phyloP scores from a whole-genome alignment of 2,329 filamentous ascomycete species.

The Fonsecaea monophora region DNA sequence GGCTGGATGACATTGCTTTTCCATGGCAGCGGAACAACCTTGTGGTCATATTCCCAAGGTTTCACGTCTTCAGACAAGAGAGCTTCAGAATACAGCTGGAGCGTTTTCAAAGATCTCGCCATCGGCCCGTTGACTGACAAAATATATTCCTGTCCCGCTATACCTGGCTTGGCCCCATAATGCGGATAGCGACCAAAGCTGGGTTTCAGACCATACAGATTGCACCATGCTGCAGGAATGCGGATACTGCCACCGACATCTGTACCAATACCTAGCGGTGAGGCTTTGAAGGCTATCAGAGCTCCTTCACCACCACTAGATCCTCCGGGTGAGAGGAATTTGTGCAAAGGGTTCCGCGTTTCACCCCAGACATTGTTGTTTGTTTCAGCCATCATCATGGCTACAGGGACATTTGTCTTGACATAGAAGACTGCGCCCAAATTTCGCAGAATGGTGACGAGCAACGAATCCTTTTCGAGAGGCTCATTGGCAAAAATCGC shows the following conservation, averaged over 20 bases:
- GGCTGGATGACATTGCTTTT: slow-evolving; percentile 45
- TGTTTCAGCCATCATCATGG: slow-evolving; percentile 55
- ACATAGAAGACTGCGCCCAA: slow-evolving; percentile 59
- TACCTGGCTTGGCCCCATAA: slow-evolving; percentile 47
- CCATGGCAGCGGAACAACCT: slow-evolving; percentile 50
- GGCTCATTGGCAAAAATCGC: slow-evolving; percentile 47
- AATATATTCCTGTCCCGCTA: slow-evolving; percentile 50
- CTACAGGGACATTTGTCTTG: slow-evolving; percentile 61
- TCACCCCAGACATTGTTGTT: slow-evolving; percentile 53
- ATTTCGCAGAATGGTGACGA: slow-evolving; percentile 49
- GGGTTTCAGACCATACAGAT: slow-evolving; percentile 50
- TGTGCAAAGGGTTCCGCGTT: slow-evolving; percentile 48
- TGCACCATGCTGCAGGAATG: slow-evolving; percentile 49
- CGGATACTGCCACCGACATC: slow-evolving; percentile 54
- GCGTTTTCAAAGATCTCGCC: slow-evolving; percentile 45
- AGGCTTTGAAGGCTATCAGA: slow-evolving; percentile 45
- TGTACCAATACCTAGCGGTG: slow-evolving; percentile 46
- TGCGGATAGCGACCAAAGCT: slow-evolving; percentile 50
- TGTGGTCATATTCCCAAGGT: slow-evolving; percentile 50
- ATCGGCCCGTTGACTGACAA: slow-evolving; percentile 50
- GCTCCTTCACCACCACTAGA: slow-evolving; percentile 49
- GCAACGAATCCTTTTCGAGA: slow-evolving; percentile 40
- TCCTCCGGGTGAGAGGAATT: slow-evolving; percentile 46
- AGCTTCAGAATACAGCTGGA: slow-evolving; percentile 48
- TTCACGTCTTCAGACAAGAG: slow-evolving; percentile 44